Evolutionary conservation across 2,329 filamentous ascomycete genomes (phyloP).

Genomic region (Cladosporium sp.): DNA sequence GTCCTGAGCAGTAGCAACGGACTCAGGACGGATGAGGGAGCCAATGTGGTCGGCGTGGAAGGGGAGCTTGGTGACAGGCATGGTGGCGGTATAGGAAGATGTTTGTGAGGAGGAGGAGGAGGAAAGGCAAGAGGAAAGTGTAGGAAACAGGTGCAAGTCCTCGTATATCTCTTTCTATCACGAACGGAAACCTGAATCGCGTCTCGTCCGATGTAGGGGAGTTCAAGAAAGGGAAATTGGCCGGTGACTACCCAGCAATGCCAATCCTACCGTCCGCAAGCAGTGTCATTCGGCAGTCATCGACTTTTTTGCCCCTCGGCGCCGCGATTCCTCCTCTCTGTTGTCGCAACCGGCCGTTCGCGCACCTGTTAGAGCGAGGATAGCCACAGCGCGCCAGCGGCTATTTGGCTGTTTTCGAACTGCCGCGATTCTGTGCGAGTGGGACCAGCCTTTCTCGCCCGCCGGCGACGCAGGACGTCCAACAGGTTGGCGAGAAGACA

Average conservation of each 20-base stretch:
- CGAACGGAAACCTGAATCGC: neutral
- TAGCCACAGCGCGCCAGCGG: neutral
- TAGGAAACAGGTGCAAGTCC: conserved; percentile 9
- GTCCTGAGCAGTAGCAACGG: conserved; percentile 61
- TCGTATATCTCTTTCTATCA: conserved; percentile 1
- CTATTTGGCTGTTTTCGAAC: conserved; percentile 12
- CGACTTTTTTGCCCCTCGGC: conserved; percentile 6
- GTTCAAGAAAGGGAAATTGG: conserved; percentile 8
- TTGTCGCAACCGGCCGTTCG: conserved; percentile 16
- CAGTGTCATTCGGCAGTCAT: conserved; percentile 19
- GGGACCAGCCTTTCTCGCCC: conserved; percentile 1
- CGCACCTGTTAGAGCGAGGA: neutral
- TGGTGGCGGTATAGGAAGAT: conserved; percentile 16
- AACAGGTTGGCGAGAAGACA: neutral
- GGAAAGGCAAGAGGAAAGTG: neutral
- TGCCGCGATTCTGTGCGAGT: conserved; percentile 1
- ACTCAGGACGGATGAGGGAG: conserved; percentile 66
- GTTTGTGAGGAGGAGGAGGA: neutral
- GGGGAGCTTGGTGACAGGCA: conserved; percentile 49
- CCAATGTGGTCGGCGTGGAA: conserved; percentile 75
- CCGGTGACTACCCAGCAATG: neutral
- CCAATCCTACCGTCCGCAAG: conserved; percentile 1
- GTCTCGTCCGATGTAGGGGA: conserved; percentile 8
- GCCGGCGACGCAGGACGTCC: neutral
- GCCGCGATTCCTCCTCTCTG: neutral